Evolutionary conservation across 345 rosid genomes (phyloP), one percentile per base, ranked within the genome.

Genomic region (Eucalyptus dawsonii): DNA sequence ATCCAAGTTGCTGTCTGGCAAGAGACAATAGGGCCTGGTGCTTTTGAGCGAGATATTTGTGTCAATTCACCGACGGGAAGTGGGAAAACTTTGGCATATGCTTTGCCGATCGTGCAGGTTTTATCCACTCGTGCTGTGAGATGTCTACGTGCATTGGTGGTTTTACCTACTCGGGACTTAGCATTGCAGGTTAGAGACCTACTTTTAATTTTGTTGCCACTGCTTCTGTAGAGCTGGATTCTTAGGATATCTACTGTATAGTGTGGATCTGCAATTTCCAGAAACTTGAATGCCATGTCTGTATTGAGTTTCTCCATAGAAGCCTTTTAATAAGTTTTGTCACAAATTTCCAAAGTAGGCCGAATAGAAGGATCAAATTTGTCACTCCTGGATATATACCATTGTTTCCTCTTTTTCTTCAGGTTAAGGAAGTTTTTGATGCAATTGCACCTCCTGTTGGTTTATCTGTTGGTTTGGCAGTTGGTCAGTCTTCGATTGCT

Each of bases 1-100:
- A 96, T 97, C 85, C 99, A 97, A 92, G 95, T 95, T 90, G 95
- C 96, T 13, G 97, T 97, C 76, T 97, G 99, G 99, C 97, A 97
- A 53, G 98, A 97, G 93, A 97, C 98, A 1, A 88, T 97, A 34
- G 98, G 99, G 21, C 99, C 98, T 56, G 99, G 99, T 89, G 92
- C 93, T 86, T 98, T 96, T 80, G 95, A 97, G 88, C 91, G 98
- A 86, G 99, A 98, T 88, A 89, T 98, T 58, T 98, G 99, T 90
- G 92, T 96, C 88, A 98, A 98, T 92, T 96, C 99, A 53, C 99
- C 98, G 1, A 96, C 98, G 7, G 99, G 99, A 91, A 96, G 98
- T 91, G 99, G 99, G 81, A 98, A 98, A 92, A 97, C 99, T 51
- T 92, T 97, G 86, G 94, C 99, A 80, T 96, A 98, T 88, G 99